phyloP scores from a whole-genome alignment of 2,329 filamentous ascomycete species.

The Blastomyces parvus region DNA sequence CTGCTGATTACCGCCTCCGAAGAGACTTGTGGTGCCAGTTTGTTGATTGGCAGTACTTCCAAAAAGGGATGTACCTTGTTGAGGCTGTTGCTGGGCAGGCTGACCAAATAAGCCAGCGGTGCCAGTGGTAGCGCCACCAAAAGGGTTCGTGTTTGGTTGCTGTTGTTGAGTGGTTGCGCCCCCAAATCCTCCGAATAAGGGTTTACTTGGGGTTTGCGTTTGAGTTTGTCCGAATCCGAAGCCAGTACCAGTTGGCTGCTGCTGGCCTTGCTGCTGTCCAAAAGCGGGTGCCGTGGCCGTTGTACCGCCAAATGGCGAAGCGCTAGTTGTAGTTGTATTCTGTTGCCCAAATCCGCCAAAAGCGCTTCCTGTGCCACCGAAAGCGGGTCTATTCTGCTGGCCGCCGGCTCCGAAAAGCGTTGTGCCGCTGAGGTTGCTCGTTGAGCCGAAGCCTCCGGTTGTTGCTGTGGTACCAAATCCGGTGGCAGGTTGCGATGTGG shows the following conservation, averaged over 20 bases:
- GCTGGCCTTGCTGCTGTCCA: conserved; percentile 28
- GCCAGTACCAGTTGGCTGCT: conserved; percentile 26
- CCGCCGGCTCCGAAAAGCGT: conserved; percentile 27
- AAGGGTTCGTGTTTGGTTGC: conserved; percentile 35
- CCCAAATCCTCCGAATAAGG: conserved; percentile 27
- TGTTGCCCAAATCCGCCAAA: conserved; percentile 33
- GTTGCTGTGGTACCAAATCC: conserved; percentile 33
- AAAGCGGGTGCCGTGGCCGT: conserved; percentile 36
- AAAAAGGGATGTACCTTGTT: conserved; percentile 29
- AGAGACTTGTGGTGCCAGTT: conserved; percentile 33
- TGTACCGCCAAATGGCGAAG: conserved; percentile 34
- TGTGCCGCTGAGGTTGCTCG: conserved; percentile 20
- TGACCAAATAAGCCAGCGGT: conserved; percentile 30
- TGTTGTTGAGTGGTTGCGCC: conserved; percentile 36
- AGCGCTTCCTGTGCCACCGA: conserved; percentile 30
- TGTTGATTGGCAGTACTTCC: conserved; percentile 36
- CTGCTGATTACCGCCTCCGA: conserved; percentile 32
- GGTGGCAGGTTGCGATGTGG: conserved; percentile 26
- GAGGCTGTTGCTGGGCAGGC: conserved; percentile 32
- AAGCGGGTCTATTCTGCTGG: conserved; percentile 30
- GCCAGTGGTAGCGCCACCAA: conserved; percentile 32
- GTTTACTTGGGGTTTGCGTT: conserved; percentile 32
- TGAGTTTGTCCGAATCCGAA: conserved; percentile 37
- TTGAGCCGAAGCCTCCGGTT: conserved; percentile 28
- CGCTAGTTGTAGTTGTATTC: conserved; percentile 26